Percentiles rank a stretch among this genome's conserved stretches.
These are phyloP conservation scores for Fusarium pseudoanthophilum DNA, from an alignment of 2,329 filamentous ascomycete species.

Conservation along the genomic window DNA sequence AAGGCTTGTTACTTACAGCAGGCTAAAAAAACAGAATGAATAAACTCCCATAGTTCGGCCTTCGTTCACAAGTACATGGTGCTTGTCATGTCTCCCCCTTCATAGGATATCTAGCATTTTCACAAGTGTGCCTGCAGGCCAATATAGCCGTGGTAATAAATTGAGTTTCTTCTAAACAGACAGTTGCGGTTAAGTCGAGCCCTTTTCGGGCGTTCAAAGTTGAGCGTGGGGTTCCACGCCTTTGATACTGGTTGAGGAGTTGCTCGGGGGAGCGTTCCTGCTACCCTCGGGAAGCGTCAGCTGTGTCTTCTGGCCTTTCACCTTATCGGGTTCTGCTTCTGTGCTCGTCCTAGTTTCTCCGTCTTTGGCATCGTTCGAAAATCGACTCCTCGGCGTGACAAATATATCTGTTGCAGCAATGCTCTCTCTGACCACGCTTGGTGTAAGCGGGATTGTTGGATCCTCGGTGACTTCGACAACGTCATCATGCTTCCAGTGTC, in stretches of 20 bases:
- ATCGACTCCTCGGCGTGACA: conserved; percentile 36
- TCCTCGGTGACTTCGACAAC: not conserved
- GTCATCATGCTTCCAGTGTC: conserved; percentile 5
- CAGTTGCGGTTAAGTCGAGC: not conserved
- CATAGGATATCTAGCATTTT: not conserved
- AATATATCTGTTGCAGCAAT: conserved; percentile 34
- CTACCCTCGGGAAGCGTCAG: not conserved
- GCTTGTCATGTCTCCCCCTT: not conserved
- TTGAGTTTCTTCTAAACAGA: not conserved
- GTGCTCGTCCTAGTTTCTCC: not conserved
- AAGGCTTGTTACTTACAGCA: conserved; percentile 1
- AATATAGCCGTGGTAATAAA: not conserved
- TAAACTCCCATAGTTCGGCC: not conserved
- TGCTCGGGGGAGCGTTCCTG: not conserved
- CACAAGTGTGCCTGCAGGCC: not conserved
- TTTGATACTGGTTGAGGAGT: not conserved
- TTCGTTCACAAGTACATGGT: not conserved
- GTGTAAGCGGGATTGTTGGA: conserved; percentile 19
- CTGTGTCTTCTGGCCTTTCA: not conserved
- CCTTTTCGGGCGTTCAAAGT: not conserved
- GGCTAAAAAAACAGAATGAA: conserved; percentile 9
- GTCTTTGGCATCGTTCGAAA: conserved; percentile 11
- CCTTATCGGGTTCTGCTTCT: not conserved
- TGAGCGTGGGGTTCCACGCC: not conserved
- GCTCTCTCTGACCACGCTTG: conserved; percentile 28